These are phyloP conservation scores for Petunia hybrid DNA, from an alignment of 305 asterid species.

Conservation along the genomic window DNA sequence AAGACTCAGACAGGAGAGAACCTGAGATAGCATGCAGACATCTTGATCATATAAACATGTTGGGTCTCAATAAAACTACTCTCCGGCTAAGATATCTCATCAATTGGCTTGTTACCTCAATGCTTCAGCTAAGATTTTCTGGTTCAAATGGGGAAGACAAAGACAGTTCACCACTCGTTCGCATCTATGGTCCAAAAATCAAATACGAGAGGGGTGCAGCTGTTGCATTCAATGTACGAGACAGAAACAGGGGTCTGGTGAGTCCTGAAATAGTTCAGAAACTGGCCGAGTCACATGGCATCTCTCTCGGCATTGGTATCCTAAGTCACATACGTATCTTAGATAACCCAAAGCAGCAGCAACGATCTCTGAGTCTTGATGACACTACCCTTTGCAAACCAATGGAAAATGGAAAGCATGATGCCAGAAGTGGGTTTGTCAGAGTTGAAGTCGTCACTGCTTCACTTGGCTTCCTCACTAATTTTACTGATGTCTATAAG, in stretches of 20 bases:
- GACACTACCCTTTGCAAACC: conserved; percentile 89
- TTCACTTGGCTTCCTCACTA: conserved; percentile 82
- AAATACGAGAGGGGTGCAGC: conserved; percentile 98
- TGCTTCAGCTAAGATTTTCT: conserved; percentile 79
- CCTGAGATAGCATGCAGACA: conserved; percentile 77
- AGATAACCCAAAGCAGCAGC: conserved; percentile 69
- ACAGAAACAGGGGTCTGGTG: conserved; percentile 72
- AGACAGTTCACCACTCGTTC: conserved; percentile 60
- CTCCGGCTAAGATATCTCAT: conserved; percentile 82
- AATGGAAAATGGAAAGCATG: conserved; percentile 75
- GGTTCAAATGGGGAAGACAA: conserved; percentile 50
- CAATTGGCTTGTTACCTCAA: conserved; percentile 91
- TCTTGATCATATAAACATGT: conserved; percentile 90
- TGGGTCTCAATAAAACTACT: conserved; percentile 95
- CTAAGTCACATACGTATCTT: conserved; percentile 84
- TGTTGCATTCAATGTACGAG: conserved; percentile 89
- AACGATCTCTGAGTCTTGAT: conserved; percentile 57
- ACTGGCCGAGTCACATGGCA: conserved; percentile 75
- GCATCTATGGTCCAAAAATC: conserved; percentile 92
- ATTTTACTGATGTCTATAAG: conserved; percentile 88
- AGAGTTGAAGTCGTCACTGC: conserved; percentile 98
- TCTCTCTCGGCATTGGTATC: conserved; percentile 90
- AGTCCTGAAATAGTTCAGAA: conserved; percentile 88
- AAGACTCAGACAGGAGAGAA: conserved; percentile 76
- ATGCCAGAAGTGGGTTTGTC: conserved; percentile 77